Percentiles rank a stretch among this genome's conserved stretches.
Evolutionary conservation across 2,329 filamentous ascomycete genomes (phyloP).

Genomic region (Fusarium pseudoanthophilum): DNA sequence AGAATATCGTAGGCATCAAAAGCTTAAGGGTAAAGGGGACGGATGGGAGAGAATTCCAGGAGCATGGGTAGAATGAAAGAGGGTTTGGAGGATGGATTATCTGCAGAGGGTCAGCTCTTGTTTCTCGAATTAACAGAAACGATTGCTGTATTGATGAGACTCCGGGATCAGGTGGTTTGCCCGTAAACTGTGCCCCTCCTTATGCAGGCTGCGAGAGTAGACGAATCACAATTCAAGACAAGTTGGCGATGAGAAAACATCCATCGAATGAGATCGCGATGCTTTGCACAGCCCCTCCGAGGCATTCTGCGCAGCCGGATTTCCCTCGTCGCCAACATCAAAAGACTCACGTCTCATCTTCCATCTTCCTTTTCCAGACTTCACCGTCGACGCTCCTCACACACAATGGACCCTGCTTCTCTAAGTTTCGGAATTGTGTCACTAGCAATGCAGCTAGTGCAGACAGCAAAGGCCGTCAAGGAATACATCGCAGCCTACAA

Average conservation of each 20-base stretch:
- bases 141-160: rapidly evolving
- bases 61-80: not conserved
- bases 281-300: not conserved
- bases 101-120: rapidly evolving
- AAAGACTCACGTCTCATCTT: not conserved
- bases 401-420: conserved; percentile 20
- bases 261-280: not conserved
- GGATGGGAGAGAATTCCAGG: rapidly evolving
- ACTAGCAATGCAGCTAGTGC: conserved; percentile 19
- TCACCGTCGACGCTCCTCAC: not conserved
- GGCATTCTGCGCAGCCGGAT: not conserved
- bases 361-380: not conserved
- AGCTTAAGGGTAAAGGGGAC: not conserved
- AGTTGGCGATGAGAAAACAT: too few relatives aligned
- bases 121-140: rapidly evolving
- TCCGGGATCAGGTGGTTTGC: rapidly evolving
- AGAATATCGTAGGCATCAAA: rapidly evolving
- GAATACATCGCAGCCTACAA: conserved; percentile 13
- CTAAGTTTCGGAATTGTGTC: conserved; percentile 22
- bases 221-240: not conserved
- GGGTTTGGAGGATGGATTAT: rapidly evolving
- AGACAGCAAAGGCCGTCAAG: not conserved
- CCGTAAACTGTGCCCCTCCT: not conserved
- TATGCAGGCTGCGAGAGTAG: not conserved
- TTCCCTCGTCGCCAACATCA: too few relatives aligned